These are phyloP conservation scores for Scutellaria minor DNA, from an alignment of 257 asterid genomes.

Conservation along the genomic window DNA sequence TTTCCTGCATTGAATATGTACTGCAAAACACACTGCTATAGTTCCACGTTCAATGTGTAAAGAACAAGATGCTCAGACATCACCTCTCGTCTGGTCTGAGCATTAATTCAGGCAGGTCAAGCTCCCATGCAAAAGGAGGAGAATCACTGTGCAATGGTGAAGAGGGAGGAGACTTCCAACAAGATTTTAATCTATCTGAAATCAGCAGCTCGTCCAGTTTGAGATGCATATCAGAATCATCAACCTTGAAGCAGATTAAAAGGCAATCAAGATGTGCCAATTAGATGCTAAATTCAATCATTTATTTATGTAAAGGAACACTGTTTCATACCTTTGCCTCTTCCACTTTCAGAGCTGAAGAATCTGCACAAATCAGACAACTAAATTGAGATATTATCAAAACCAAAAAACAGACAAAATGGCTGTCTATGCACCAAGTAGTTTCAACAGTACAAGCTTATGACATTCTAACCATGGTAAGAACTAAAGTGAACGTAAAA, in stretches of 20 bases:
- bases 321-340: conserved; percentile 35
- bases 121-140: conserved; percentile 41
- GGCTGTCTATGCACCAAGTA: neutral
- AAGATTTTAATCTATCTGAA: conserved; percentile 37
- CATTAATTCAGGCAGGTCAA: conserved; percentile 39
- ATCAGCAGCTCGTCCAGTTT: conserved; percentile 52
- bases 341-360: conserved; percentile 27
- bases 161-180: conserved; percentile 58
- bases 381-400: neutral
- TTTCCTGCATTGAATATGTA: too few relatives aligned
- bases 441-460: neutral
- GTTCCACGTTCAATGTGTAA: too few relatives aligned
- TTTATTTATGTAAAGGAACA: neutral
- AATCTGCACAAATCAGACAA: conserved; percentile 33
- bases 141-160: conserved; percentile 42
- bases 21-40: too few relatives aligned
- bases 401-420: neutral
- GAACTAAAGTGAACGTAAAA: neutral
- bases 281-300: conserved; percentile 1
- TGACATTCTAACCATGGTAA: too few relatives aligned
- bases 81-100: conserved; percentile 40
- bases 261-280: conserved; percentile 6
- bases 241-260: conserved; percentile 33
- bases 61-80: neutral
- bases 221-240: conserved; percentile 28